Base-by-base conservation (phyloP, 1,139 yeast species). In the Pneumocystis carinii region DNA sequence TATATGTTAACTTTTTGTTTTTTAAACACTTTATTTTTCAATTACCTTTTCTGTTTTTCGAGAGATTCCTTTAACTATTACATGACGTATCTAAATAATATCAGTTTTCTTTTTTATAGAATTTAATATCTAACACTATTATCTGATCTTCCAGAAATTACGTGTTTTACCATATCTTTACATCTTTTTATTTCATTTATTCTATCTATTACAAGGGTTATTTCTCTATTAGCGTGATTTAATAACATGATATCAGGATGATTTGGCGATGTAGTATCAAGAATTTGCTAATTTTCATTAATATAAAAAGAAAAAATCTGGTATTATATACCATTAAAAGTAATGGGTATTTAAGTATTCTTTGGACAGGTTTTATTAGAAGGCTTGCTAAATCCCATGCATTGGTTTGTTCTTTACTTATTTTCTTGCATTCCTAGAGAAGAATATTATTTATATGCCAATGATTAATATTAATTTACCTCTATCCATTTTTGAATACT, bases 371-470 rank as follows among this genome's bases (percentile, higher is more conserved):
- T 65, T 77, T 77, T 66, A 77, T 75, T 37, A 77, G 69, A 42
- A 77, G 68, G 1, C 77, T 70, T 61, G 76, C 79, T 53, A 77
- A 67, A 19, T 76, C 73, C 77, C 78, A 74, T 0, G 79, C 78
- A 2, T 71, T 73, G 1, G 79, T 75, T 41, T 68, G 63, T 12
- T 65, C 61, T 32, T 58, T 55, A 24, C 73, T 70, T 27, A 68
- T 67, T 41, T 67, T 70, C 3, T 67, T 65, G 62, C 76, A 70
- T 56, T 70, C 41, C 59, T 56, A 56, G 24, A n/a, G 10, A 17
- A 35, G 24, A 38, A 56, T 19, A 56, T 36, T 10, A 56, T 24
- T 56, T 36, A 56, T 19, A n/a, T 36, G 17, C 10, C 24, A 17
- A 38, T 7, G 7, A 38, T 17, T 17, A 41, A 17, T 41, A 41